Base-by-base conservation (phyloP, 75 land plant species). In the Pinus taeda region DNA sequence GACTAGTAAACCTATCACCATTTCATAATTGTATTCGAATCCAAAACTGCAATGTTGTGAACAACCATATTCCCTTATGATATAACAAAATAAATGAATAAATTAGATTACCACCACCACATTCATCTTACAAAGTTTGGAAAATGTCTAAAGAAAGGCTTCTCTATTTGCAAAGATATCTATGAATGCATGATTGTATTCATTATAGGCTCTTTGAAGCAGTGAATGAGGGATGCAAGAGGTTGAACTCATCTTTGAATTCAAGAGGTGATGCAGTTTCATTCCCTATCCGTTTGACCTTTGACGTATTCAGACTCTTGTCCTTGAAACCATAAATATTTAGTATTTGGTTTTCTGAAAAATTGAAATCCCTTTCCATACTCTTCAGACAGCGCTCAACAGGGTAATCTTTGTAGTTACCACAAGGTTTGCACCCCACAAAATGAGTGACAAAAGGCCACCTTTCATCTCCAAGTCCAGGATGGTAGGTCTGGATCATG, bases 361-460 rank as follows among this genome's bases (percentile, higher is more conserved):
- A 93, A 73, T 91, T 92, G 75, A 91, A 92, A 0, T 93, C 93
- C 69, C 95, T 75, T 78, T 92, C 93, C 95, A 93, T 93, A 79
- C 88, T 94, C 61, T 81, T 89, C 76, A 91, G 24, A 63, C 95
- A 93, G 67, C 83, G 83, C 85, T 90, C 91, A 30, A 83, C 83
- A 4, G 93, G 85, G 79, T 91, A 90, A 83, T 93, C 95, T 24
- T 87, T 91, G 67, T 89, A 90, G 74, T 86, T 87, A 9, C 93
- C 87, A 80, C 93, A 93, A 53, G 92, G 96, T 78, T 92, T 93
- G 83, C 96, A 93, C 11, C 96, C 96, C 62, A 93, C 94, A 75
- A 93, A 92, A 79, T 93, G 96, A 21, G 96, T 93, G 20, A 93
- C 87, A 75, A 93, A 92, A 4, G 96, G 95, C 95, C 95, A 93